These are phyloP conservation scores for Rhodomyrtus psidioides DNA, from an alignment of 441 rosid species.

Conservation along the genomic window DNA sequence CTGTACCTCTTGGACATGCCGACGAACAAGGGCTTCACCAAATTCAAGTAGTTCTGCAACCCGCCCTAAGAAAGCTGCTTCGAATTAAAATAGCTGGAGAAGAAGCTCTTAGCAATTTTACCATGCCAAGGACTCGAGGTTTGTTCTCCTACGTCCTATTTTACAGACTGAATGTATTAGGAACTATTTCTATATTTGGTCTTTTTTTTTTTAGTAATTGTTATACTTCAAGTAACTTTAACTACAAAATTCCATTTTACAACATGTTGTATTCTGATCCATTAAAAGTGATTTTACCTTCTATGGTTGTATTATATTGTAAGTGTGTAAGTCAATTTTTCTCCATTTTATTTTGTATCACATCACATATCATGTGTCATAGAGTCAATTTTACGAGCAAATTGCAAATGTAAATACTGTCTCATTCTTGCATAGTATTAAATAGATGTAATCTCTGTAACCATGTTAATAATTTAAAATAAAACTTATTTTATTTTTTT, in stretches of 20 bases:
- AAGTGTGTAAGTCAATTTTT: not conserved
- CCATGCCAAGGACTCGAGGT: not conserved
- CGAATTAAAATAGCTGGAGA: conserved; percentile 1
- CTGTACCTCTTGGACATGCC: conserved; percentile 23
- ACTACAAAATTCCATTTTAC: not conserved
- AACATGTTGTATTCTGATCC: not conserved
- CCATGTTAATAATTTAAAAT: not conserved
- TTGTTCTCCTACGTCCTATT: not conserved
- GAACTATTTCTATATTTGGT: not conserved
- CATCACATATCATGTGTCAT: not conserved
- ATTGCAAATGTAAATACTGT: not conserved
- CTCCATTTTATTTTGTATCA: not conserved
- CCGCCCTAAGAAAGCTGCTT: conserved; percentile 22
- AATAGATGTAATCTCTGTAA: not conserved
- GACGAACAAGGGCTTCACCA: conserved; percentile 37
- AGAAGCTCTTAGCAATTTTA: conserved; percentile 10
- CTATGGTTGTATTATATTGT: not conserved
- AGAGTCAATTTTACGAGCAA: not conserved
- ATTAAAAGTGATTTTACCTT: not conserved
- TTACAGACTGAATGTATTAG: not conserved
- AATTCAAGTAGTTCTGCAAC: conserved; percentile 33
- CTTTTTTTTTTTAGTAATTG: not conserved
- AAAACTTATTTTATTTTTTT: not conserved
- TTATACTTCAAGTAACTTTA: not conserved
- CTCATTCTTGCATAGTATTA: not conserved